Evolutionary conservation across 495 filamentous ascomycete species (phyloP).

Genomic region (Xylaria cubensis): DNA sequence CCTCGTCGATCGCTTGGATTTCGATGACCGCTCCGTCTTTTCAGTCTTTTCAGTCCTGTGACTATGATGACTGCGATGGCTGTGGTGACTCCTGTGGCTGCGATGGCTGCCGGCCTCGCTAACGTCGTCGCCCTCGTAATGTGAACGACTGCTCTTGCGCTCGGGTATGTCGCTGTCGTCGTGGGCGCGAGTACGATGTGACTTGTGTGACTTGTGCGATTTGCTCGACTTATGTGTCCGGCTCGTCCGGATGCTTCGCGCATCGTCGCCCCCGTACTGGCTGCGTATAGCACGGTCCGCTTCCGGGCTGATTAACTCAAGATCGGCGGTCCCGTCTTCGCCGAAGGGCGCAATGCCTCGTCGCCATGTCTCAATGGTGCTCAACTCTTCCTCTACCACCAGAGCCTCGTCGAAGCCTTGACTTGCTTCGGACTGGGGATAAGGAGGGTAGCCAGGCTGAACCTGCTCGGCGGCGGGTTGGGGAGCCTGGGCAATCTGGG

Average conservation of each 20-base stretch:
- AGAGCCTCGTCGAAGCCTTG: conserved; percentile 56
- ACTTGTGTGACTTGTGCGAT: conserved; percentile 40
- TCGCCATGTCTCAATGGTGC: conserved; percentile 80
- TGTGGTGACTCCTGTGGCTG: conserved; percentile 35
- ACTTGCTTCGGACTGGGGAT: conserved; percentile 39
- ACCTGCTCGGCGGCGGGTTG: not conserved
- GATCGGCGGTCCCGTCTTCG: conserved; percentile 79
- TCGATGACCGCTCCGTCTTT: conserved; percentile 36
- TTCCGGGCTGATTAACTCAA: conserved; percentile 83
- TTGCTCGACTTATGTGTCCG: conserved; percentile 35
- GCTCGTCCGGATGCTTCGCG: conserved; percentile 35
- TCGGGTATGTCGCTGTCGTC: conserved; percentile 38
- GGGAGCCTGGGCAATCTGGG: not conserved
- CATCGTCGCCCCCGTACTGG: conserved; percentile 43
- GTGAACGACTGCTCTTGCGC: conserved; percentile 37
- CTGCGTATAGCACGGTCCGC: conserved; percentile 65
- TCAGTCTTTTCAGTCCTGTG: conserved; percentile 37
- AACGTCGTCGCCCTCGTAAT: conserved; percentile 28
- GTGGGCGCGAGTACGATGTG: conserved; percentile 30
- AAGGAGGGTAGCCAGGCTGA: conserved; percentile 20
- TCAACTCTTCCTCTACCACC: conserved; percentile 60
- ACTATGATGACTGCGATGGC: conserved; percentile 43
- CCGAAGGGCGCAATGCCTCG: conserved; percentile 68
- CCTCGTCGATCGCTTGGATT: conserved; percentile 40
- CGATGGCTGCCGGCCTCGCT: conserved; percentile 39